Evolutionary conservation across 306 rosid species (phyloP).

Genomic region (Gleditsia sinensis): DNA sequence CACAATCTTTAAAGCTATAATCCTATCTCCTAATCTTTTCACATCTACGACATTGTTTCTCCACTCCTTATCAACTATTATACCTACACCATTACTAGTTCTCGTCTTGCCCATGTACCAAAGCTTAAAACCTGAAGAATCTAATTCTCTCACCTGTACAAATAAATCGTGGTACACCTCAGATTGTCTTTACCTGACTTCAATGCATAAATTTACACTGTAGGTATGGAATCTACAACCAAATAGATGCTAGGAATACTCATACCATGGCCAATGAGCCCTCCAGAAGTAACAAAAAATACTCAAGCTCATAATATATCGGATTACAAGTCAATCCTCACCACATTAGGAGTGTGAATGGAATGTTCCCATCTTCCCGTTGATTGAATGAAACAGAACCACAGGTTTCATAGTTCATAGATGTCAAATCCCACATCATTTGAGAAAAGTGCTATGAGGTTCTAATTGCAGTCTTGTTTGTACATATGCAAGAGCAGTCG

Average conservation of each 20-base stretch:
- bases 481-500: slow-evolving; percentile 77
- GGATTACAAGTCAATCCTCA: not conserved
- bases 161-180: not conserved
- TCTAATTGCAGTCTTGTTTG: slow-evolving; percentile 53
- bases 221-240: not conserved
- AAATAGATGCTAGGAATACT: not conserved
- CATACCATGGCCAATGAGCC: not conserved
- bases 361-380: slow-evolving; percentile 11
- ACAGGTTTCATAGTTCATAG: not conserved
- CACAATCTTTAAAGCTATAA: too few relatives aligned
- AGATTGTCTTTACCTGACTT: not conserved
- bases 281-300: not conserved
- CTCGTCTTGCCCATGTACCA: too few relatives aligned
- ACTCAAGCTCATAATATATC: not conserved
- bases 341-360: not conserved
- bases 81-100: too few relatives aligned
- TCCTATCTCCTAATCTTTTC: too few relatives aligned
- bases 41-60: too few relatives aligned
- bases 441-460: slow-evolving; percentile 26
- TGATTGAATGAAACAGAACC: slow-evolving; percentile 18
- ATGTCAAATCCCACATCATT: not conserved
- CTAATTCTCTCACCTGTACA: slow-evolving; percentile 1
- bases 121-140: too few relatives aligned
- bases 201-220: not conserved
- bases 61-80: too few relatives aligned